Conservation (phyloP, 768 basidiomycete genomes). For the Crassisporium funariophilum region DNA sequence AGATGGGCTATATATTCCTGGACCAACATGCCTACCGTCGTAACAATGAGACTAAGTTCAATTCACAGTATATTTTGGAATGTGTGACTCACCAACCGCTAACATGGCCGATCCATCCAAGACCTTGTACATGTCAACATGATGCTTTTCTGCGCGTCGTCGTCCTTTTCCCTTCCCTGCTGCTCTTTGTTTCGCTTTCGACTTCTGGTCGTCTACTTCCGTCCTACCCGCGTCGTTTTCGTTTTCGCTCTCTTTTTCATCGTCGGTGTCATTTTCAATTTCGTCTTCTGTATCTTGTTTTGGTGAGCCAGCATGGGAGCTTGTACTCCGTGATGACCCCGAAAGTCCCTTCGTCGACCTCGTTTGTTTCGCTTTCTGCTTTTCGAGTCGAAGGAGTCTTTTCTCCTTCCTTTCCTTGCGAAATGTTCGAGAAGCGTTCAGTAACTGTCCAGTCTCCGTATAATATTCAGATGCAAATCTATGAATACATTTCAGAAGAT, state of each 20-base stretch:
- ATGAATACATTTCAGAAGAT: constrained; percentile 53
- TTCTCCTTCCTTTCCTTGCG: constrained; percentile 44
- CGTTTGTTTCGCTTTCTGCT: constrained; percentile 16
- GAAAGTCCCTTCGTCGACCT: constrained; percentile 17
- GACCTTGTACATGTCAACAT: constrained; percentile 72
- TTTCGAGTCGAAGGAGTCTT: constrained; percentile 15
- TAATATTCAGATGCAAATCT: constrained; percentile 56
- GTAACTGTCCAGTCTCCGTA: constrained; percentile 58
- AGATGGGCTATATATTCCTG: constrained; percentile 61
- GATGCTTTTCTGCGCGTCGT: constrained; percentile 22
- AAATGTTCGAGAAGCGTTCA: constrained; percentile 49
- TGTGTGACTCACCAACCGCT: constrained; percentile 56
- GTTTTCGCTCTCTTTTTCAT: constrained; percentile 7
- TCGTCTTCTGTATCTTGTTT: constrained; percentile 18
- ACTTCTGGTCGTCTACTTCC: constrained; percentile 14
- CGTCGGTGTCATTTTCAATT: constrained; percentile 5
- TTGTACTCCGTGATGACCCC: constrained; percentile 9
- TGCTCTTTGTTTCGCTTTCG: constrained; percentile 8
- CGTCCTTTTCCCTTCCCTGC: constrained; percentile 6
- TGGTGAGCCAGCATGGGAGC: too few relatives aligned
- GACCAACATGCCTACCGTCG: constrained; percentile 58
- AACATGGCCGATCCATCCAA: constrained; percentile 75
- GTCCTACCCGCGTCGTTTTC: constrained; percentile 18
- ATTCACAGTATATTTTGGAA: neutral
- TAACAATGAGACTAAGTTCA: neutral